Conservation (phyloP, 768 basidiomycete genomes). For the Kwoniella shandongensis region DNA sequence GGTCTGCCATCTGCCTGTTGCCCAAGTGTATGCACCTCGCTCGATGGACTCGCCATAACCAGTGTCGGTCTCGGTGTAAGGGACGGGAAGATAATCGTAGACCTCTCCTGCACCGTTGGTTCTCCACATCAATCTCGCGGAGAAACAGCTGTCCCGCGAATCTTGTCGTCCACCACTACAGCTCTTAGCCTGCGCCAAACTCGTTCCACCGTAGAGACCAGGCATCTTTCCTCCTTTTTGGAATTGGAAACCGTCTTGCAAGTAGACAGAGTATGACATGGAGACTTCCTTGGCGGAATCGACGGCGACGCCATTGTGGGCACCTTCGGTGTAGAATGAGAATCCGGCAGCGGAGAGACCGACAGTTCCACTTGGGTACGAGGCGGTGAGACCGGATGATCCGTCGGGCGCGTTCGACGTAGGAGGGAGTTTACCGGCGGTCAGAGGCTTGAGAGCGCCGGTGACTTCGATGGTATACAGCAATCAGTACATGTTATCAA, state of each 20-base stretch:
- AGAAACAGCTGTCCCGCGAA: slow-evolving; percentile 63
- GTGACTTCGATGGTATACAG: slow-evolving; percentile 21
- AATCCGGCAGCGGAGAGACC: slow-evolving; percentile 55
- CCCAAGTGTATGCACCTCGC: slow-evolving; percentile 67
- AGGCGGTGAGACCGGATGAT: slow-evolving; percentile 32
- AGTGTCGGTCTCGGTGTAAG: slow-evolving; percentile 56
- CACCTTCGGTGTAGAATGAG: slow-evolving; percentile 71
- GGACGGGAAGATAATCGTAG: slow-evolving; percentile 67
- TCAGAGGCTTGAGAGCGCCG: slow-evolving; percentile 41
- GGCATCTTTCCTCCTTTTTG: slow-evolving; percentile 71
- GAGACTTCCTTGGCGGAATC: slow-evolving; percentile 67
- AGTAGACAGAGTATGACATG: slow-evolving; percentile 69
- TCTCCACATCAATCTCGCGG: slow-evolving; percentile 71
- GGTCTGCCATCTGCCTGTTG: slow-evolving; percentile 67
- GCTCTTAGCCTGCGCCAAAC: slow-evolving; percentile 56
- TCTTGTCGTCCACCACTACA: slow-evolving; percentile 69
- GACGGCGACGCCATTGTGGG: slow-evolving; percentile 59
- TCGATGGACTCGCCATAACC: slow-evolving; percentile 61
- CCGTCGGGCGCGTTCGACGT: slow-evolving; percentile 41
- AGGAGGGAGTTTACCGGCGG: slow-evolving; percentile 36
- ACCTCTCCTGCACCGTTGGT: slow-evolving; percentile 63
- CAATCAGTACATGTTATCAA: not conserved
- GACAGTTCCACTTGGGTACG: slow-evolving; percentile 35
- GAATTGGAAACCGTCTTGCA: slow-evolving; percentile 66
- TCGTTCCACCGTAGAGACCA: slow-evolving; percentile 64